Percentiles rank a stretch among this genome's conserved stretches.
Evolutionary conservation across 2,329 filamentous ascomycete genomes (phyloP).

Genomic region (Thelonectria discophora): DNA sequence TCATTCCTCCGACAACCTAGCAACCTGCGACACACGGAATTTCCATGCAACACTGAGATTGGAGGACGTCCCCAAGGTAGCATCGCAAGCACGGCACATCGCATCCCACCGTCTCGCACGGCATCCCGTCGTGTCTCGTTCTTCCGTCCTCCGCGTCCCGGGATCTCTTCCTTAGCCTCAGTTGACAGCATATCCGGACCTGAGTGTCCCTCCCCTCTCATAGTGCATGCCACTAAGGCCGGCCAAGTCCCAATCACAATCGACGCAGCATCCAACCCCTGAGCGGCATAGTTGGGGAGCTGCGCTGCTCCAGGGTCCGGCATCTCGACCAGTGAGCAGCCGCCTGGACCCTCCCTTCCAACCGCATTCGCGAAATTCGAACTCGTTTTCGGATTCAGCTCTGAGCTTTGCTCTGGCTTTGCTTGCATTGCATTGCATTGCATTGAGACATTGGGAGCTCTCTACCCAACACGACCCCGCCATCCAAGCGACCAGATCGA

Average conservation of each 20-base stretch:
- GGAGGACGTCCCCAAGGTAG: neutral
- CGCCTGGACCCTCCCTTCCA: conserved; percentile 1
- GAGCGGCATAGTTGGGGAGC: conserved; percentile 12
- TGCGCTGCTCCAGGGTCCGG: conserved; percentile 27
- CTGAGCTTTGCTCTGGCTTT: conserved; percentile 2
- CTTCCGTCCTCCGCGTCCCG: conserved; percentile 7
- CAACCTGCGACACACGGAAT: neutral
- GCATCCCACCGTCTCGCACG: neutral
- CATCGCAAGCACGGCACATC: conserved; percentile 8
- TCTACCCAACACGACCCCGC: neutral
- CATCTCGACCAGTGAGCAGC: conserved; percentile 16
- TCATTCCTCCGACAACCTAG: neutral
- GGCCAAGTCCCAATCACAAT: conserved; percentile 17
- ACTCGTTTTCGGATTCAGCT: conserved; percentile 26
- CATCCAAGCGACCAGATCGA: neutral
- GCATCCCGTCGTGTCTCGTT: conserved; percentile 5
- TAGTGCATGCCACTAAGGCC: neutral
- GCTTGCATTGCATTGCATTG: conserved; percentile 7
- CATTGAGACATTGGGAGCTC: neutral
- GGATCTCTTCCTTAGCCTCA: conserved; percentile 5
- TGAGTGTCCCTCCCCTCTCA: conserved; percentile 3
- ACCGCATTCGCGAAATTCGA: conserved; percentile 18
- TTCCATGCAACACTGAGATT: neutral
- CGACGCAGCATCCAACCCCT: conserved; percentile 9
- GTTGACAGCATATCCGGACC: conserved; percentile 19